Percentiles rank a stretch among this genome's conserved stretches.
phyloP scores from a whole-genome alignment of 768 basidiomycete genomes.

The Mycena latifolia region DNA sequence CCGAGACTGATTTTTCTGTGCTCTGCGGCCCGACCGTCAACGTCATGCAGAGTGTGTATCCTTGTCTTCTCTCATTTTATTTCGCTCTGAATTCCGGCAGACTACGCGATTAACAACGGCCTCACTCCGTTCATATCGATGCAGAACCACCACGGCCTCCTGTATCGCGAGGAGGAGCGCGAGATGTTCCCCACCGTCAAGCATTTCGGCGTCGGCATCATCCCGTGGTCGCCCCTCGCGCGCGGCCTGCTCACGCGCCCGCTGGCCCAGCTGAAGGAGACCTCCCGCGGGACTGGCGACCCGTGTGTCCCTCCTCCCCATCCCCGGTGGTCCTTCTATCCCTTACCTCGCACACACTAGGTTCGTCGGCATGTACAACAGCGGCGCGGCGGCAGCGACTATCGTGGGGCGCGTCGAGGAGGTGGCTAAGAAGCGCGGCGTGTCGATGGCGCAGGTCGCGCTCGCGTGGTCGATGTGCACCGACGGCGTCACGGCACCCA shows the following conservation, averaged over 20 bases:
- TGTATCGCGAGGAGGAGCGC: constrained; percentile 35
- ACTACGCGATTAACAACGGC: constrained; percentile 35
- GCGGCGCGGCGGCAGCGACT: neutral
- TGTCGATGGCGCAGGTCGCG: constrained; percentile 2
- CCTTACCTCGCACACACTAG: too few relatives aligned
- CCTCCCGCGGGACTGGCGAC: neutral
- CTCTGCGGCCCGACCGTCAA: neutral
- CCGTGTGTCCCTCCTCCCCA: neutral
- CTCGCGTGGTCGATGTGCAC: neutral
- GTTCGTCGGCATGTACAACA: neutral
- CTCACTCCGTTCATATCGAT: constrained; percentile 69
- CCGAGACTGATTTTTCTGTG: neutral
- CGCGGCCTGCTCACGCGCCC: constrained; percentile 50
- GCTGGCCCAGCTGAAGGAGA: constrained; percentile 9
- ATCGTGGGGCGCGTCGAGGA: neutral
- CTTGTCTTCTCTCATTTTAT: neutral
- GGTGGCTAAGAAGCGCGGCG: neutral
- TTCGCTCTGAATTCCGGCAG: neutral
- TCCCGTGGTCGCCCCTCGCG: constrained; percentile 56
- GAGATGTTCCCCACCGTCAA: constrained; percentile 48
- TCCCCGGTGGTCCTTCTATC: too few relatives aligned
- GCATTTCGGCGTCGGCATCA: constrained; percentile 48
- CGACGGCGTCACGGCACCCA: neutral
- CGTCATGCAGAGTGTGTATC: neutral
- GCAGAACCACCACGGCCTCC: constrained; percentile 18